Percentiles rank a stretch among this genome's conserved stretches.
phyloP scores from a whole-genome alignment of 2,329 filamentous ascomycete species.

The Colletotrichum lupini region DNA sequence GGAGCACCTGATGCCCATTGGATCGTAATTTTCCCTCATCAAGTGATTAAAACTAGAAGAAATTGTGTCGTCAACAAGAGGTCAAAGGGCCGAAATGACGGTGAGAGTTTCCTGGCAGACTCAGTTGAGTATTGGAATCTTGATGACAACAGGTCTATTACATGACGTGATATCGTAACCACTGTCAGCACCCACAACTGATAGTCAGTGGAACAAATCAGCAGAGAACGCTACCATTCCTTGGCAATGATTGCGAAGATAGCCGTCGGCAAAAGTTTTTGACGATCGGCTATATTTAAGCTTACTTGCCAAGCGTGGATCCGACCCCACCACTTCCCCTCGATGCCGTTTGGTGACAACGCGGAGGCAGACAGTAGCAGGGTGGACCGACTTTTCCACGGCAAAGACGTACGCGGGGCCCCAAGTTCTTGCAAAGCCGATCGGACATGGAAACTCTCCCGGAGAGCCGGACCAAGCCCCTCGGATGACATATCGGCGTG shows the following conservation, averaged over 20 bases:
- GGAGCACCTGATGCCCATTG: too few species aligned
- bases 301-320: slow-evolving; percentile 13
- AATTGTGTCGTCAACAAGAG: too few species aligned
- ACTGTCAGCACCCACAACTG: not conserved
- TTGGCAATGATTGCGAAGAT: not conserved
- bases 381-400: slow-evolving; percentile 7
- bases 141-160: too few species aligned
- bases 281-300: slow-evolving; percentile 24
- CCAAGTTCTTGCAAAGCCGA: not conserved
- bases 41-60: too few species aligned
- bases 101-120: too few species aligned
- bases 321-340: slow-evolving; percentile 16
- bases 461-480: slow-evolving; percentile 1
- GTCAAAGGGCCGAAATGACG: too few species aligned
- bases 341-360: not conserved
- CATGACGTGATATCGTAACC: not conserved
- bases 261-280: slow-evolving; percentile 19
- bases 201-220: too few species aligned
- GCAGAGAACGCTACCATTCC: too few species aligned
- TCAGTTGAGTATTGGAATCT: too few species aligned
- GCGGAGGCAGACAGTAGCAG: not conserved
- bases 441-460: slow-evolving; percentile 1
- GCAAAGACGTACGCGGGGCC: not conserved
- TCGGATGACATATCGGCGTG: slow-evolving; percentile 2
- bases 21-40: too few species aligned